These are phyloP conservation scores for Fusarium dlaminii DNA, from an alignment of 2,329 filamentous ascomycete species.

Conservation along the genomic window DNA sequence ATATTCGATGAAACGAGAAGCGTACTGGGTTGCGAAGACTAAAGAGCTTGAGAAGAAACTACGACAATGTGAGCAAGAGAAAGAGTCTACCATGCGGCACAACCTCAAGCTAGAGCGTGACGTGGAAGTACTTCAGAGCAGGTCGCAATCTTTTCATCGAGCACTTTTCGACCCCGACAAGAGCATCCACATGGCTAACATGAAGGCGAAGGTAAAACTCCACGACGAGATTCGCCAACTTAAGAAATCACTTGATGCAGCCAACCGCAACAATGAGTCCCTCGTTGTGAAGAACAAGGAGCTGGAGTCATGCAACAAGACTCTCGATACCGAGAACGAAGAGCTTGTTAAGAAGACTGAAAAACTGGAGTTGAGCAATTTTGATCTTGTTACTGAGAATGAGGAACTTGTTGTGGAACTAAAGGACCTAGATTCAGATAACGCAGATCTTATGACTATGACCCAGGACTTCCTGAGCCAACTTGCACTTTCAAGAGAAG, in stretches of 20 bases:
- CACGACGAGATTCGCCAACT: not conserved
- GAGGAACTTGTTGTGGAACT: not conserved
- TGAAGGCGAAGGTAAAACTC: not conserved
- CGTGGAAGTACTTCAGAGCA: not conserved
- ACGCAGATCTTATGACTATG: not conserved
- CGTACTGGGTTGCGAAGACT: fast-evolving
- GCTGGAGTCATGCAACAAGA: not conserved
- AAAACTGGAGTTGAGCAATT: not conserved
- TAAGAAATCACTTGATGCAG: fast-evolving
- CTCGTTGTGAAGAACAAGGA: not conserved
- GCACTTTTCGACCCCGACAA: not conserved
- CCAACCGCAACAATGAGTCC: not conserved
- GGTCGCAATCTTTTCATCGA: fast-evolving
- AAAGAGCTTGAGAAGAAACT: not conserved
- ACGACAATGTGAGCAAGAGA: not conserved
- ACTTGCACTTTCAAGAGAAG: not conserved
- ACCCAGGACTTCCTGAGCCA: not conserved
- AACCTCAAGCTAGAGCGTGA: not conserved
- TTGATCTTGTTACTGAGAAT: not conserved
- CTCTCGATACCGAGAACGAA: not conserved
- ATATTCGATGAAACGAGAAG: not conserved
- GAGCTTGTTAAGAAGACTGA: not conserved
- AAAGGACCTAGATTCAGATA: not conserved
- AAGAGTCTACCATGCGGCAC: fast-evolving
- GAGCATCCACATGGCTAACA: not conserved